Conservation (phyloP, 2,329 filamentous ascomycete genomes). For the Colletotrichum phormii region DNA sequence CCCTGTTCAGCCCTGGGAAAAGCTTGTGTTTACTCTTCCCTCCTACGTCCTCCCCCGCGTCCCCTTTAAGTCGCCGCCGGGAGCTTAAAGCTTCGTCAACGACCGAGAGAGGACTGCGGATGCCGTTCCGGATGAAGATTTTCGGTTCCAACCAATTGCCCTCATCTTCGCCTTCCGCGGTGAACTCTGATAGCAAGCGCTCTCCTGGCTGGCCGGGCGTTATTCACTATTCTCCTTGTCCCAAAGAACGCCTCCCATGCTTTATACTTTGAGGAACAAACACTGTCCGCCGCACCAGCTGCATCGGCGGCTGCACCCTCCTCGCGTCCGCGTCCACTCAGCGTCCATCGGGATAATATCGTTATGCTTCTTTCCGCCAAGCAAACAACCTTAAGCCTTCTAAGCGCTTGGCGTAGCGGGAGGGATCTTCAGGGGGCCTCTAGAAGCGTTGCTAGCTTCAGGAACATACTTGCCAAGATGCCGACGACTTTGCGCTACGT, state of each 20-base stretch:
- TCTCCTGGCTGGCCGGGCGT: too few species aligned
- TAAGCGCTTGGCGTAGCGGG: neutral
- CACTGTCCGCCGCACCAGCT: slow-evolving; percentile 23
- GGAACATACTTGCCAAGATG: slow-evolving; percentile 11
- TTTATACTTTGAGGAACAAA: slow-evolving; percentile 21
- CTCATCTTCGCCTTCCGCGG: neutral
- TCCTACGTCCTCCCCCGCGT: too few species aligned
- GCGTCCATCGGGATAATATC: neutral
- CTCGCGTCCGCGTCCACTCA: neutral
- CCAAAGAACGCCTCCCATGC: neutral
- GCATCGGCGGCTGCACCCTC: neutral
- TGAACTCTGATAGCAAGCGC: neutral
- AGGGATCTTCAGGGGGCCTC: slow-evolving; percentile 21
- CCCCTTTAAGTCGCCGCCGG: neutral
- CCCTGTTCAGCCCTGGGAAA: slow-evolving; percentile 2
- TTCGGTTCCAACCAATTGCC: neutral
- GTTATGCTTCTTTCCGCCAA: neutral
- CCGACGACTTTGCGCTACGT: neutral
- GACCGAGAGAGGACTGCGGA: neutral
- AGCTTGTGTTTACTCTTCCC: neutral
- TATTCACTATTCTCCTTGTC: neutral
- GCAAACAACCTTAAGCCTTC: slow-evolving; percentile 3
- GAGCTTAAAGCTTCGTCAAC: neutral
- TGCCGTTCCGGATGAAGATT: neutral
- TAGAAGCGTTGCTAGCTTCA: neutral